phyloP scores from a whole-genome alignment of 2,329 filamentous ascomycete genomes.

The Colletotrichum spaethianum region DNA sequence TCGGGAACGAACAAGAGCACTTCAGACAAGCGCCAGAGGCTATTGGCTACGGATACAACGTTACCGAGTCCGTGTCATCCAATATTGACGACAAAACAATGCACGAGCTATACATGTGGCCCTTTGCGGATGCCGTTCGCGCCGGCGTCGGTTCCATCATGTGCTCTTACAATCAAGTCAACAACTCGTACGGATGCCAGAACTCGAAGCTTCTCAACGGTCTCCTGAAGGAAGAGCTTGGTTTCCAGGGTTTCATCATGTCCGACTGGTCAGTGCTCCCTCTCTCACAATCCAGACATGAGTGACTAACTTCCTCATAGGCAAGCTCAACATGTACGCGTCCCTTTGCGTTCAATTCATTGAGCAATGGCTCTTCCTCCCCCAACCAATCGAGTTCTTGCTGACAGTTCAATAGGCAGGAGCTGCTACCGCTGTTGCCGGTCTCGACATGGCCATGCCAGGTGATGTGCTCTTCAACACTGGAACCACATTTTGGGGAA shows the following conservation, averaged over 20 bases:
- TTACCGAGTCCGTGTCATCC: slow-evolving; percentile 71
- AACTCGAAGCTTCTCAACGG: slow-evolving; percentile 84
- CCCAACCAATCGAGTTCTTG: not conserved
- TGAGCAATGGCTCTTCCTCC: not conserved
- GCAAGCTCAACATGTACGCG: slow-evolving; percentile 14
- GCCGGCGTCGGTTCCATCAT: slow-evolving; percentile 76
- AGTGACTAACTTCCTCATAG: not conserved
- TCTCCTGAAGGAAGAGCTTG: slow-evolving; percentile 83
- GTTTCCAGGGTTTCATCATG: slow-evolving; percentile 86
- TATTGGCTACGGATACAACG: slow-evolving; percentile 67
- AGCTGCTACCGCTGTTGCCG: slow-evolving; percentile 76
- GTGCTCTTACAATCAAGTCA: slow-evolving; percentile 83
- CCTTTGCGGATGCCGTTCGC: slow-evolving; percentile 80
- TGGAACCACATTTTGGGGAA: slow-evolving; percentile 83
- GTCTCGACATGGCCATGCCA: slow-evolving; percentile 91
- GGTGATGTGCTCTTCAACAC: slow-evolving; percentile 85
- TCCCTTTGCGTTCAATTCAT: too few species aligned
- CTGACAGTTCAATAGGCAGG: slow-evolving; percentile 73
- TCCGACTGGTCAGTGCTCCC: slow-evolving; percentile 74
- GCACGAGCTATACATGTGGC: slow-evolving; percentile 85
- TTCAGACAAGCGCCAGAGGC: slow-evolving; percentile 77
- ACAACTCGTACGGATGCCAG: slow-evolving; percentile 85
- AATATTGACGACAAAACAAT: slow-evolving; percentile 81
- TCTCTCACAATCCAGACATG: not conserved
- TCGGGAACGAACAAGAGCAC: slow-evolving; percentile 84